Evolutionary conservation across 2,329 filamentous ascomycete genomes (phyloP), one percentile per base, ranked within the genome.

Genomic region (Penicillium sp.): DNA sequence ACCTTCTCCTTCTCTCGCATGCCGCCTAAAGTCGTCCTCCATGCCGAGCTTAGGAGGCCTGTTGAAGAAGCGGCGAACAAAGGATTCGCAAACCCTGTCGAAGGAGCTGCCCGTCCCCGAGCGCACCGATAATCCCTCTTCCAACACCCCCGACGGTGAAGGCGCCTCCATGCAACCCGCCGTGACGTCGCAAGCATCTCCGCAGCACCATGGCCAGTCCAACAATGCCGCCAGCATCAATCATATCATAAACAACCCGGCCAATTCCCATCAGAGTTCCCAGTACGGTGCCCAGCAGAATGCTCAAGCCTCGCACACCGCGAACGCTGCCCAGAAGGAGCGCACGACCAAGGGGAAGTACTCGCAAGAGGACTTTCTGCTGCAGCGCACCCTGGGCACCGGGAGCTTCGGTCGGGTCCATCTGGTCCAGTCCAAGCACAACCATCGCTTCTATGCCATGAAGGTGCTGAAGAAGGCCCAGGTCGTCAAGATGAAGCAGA

Each of bases 401-500:
- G 93, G 93, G 60, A 96, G 90, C 68, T 98, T 98, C 69, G 93
- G 93, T 31, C 80, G 93, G 54, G 93, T 98, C 30, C 93, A 98
- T 64, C 75, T 98, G 45, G 93, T 97, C 37, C 93, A 97, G 71
- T 96, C 90, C 52, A 93, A 90, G 69, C 93, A 98, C 72, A 98
- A 98, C 68, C 87, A 94, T 70, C 84, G 93, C 47, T 98, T 90
- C 75, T 98, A 98, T 71, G 93, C 93, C 31, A 84, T 98, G 70
- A 98, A 98, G 73, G 93, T 98, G 52, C 73, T 98, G 69, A 98
- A 98, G 69, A 98, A 98, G 78, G 84, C 84, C 33, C 93, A 98
- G 71, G 91, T 98, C 39, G 89, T 98, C 68, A 95, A 95, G 75
- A 97, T 98, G 93, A 98, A 98, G 79, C 93, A 98, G 70, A 89